Percentiles rank a stretch among this genome's conserved stretches.
phyloP scores from a whole-genome alignment of 306 rosid genomes.

The Nissolia schottii region DNA sequence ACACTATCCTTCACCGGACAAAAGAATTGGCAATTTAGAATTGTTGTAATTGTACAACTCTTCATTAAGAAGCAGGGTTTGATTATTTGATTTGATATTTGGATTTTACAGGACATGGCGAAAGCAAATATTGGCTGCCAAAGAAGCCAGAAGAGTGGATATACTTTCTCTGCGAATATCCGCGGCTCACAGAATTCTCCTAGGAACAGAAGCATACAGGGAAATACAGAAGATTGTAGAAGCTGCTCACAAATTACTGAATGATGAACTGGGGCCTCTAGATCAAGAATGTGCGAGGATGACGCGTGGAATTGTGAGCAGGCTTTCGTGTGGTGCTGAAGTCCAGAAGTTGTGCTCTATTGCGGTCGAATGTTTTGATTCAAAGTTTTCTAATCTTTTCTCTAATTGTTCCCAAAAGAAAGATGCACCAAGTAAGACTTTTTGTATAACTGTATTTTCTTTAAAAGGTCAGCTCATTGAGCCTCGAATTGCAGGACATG shows the following conservation, averaged over 20 bases:
- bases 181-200: conserved; percentile 63
- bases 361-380: conserved; percentile 65
- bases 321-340: conserved; percentile 85
- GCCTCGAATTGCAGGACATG: neutral
- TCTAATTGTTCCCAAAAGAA: conserved; percentile 29
- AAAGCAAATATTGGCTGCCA: conserved; percentile 71
- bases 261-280: conserved; percentile 69
- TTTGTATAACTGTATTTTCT: no score
- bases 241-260: conserved; percentile 51
- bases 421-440: conserved; percentile 65
- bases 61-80: neutral
- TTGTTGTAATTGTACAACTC: neutral
- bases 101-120: conserved; percentile 70
- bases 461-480: conserved; percentile 1
- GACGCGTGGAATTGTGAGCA: conserved; percentile 81
- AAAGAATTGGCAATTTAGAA: neutral
- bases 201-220: conserved; percentile 50
- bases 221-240: conserved; percentile 58
- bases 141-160: conserved; percentile 91
- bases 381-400: conserved; percentile 37
- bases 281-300: conserved; percentile 66
- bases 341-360: conserved; percentile 75
- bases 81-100: conserved; percentile 21
- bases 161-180: conserved; percentile 62
- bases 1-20: neutral